phyloP scores from a whole-genome alignment of 2,329 filamentous ascomycete species.

The Apiospora saccharicola region DNA sequence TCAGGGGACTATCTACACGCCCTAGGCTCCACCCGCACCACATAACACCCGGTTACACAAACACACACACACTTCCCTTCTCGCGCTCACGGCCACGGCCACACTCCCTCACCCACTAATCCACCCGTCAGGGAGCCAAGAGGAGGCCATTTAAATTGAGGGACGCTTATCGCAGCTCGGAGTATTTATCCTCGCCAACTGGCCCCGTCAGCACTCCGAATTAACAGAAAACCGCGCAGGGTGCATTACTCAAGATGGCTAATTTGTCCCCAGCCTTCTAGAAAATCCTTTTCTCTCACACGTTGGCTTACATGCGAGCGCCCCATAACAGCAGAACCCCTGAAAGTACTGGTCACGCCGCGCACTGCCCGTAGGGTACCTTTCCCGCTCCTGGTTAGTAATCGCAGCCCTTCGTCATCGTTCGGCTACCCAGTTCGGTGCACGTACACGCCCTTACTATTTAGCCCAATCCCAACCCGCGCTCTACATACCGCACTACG shows the following conservation, averaged over 20 bases:
- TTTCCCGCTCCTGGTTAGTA: background rate
- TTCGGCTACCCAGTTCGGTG: constrained; percentile 4
- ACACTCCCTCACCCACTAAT: constrained; percentile 10
- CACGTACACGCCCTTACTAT: constrained; percentile 8
- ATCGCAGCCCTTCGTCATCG: constrained; percentile 13
- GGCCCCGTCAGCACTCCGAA: constrained; percentile 35
- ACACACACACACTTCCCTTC: constrained; percentile 19
- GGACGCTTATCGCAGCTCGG: constrained; percentile 43
- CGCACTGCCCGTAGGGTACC: background rate
- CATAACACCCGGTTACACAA: constrained; percentile 21
- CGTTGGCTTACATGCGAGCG: background rate
- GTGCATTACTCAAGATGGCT: constrained; percentile 37
- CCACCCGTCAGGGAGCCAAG: constrained; percentile 29
- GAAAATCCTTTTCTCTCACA: constrained; percentile 21
- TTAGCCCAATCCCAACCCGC: constrained; percentile 17
- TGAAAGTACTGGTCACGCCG: background rate
- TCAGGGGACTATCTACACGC: background rate
- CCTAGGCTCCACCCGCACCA: background rate
- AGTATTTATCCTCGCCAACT: constrained; percentile 41
- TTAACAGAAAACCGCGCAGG: constrained; percentile 26
- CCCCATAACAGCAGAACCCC: background rate
- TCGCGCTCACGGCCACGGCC: constrained; percentile 4
- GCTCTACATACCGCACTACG: background rate
- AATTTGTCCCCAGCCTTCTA: constrained; percentile 27
- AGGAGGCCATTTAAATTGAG: constrained; percentile 37